A percentile compares a stretch with the other conserved stretches of the same genome.
phyloP scores from a whole-genome alignment of 768 basidiomycete species.

The Hemileccinum impolitum region DNA sequence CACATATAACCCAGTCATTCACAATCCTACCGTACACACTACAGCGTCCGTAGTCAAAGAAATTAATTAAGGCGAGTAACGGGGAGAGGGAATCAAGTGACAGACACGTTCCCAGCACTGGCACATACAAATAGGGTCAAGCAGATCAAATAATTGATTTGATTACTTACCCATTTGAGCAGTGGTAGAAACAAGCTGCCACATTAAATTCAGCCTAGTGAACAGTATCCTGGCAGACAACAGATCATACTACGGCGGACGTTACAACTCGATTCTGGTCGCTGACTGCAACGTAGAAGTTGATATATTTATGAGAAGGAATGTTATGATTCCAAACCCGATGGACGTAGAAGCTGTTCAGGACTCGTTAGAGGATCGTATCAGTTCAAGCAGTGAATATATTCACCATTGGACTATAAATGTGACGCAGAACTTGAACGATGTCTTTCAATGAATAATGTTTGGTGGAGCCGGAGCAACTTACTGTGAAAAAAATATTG shows the following conservation, averaged over 20 bases:
- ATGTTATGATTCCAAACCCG: slow-evolving; percentile 17
- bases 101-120: slow-evolving; percentile 19
- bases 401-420: slow-evolving; percentile 22
- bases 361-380: background rate
- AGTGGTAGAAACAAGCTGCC: slow-evolving; percentile 4
- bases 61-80: background rate
- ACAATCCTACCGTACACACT: slow-evolving; percentile 9
- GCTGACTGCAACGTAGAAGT: slow-evolving; percentile 14
- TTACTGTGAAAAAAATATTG: background rate
- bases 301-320: background rate
- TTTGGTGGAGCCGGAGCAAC: background rate
- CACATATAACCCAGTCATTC: background rate
- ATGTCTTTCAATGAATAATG: background rate
- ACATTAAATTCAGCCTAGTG: background rate
- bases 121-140: background rate
- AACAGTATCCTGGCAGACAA: background rate
- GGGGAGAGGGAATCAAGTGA: background rate
- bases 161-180: slow-evolving; percentile 13
- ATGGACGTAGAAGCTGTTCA: slow-evolving; percentile 23
- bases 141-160: background rate
- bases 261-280: slow-evolving; percentile 15
- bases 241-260: slow-evolving; percentile 11
- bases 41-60: background rate
- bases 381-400: background rate
- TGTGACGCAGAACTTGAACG: slow-evolving; percentile 13